Base-by-base conservation (phyloP, 2,329 filamentous ascomycete species). In the Aspergillus ustus region DNA sequence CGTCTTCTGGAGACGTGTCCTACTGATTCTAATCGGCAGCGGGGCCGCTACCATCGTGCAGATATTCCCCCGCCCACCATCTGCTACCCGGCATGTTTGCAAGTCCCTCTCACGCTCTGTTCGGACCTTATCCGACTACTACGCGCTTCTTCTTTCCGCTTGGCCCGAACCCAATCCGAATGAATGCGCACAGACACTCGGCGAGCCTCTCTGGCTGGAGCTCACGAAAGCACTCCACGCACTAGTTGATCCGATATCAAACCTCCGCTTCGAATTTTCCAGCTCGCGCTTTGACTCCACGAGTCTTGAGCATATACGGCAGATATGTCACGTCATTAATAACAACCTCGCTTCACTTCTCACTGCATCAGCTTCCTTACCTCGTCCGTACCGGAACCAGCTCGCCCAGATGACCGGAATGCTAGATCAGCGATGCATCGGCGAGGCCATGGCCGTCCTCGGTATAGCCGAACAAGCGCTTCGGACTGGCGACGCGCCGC, bases 361-460 rank as follows among this genome's bases (percentile, higher is more conserved):
- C 6, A 65, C 67, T 3, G 66, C 77, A 3, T 75, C 75, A 0
- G 69, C 67, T 0, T 70, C 71, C 0, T 64, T 80, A 0, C 79
- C 83, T 0, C 68, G 70, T 2, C 66, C 77, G 0, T 73, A 82
- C 2, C 81, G 81, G 46, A 65, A 70, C 2, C 77, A 80, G 0
- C 72, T 85, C 0, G 71, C 74, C 0, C 72, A 65, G 0, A 68
- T 72, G 0, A 72, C 73, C 0, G 82, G 82, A 1, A 68, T 83
- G 1, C 66, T 79, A 0, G 78, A 82, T 31, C 77, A 83, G 15
- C 70, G 73, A 1, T 73, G 72, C 19, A 79, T 85, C 8, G 81
- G 79, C 4, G 82, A 84, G 29, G 64, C 83, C 56, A 85, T 84
- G 83, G 80, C 81, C 1, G 81, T 84, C 2, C 66, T 85, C 1